phyloP scores from a whole-genome alignment of 257 asterid genomes.

The Lavandula angustifolia region DNA sequence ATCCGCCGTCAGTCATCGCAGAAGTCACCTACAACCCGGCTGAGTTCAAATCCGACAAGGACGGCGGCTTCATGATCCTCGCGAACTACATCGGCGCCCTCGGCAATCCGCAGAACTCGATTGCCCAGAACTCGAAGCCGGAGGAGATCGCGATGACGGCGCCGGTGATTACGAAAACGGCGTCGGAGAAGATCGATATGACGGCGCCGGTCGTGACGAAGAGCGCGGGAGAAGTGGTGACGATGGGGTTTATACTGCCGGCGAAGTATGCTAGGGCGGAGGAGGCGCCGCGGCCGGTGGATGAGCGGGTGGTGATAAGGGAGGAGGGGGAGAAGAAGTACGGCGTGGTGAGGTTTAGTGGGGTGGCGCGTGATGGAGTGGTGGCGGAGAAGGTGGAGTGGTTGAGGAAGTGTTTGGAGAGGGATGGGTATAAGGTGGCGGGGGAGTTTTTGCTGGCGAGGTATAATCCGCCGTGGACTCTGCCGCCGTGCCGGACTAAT shows the following conservation, averaged over 20 bases:
- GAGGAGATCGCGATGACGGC: conserved; percentile 78
- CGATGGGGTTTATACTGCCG: conserved; percentile 84
- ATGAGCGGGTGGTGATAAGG: conserved; percentile 69
- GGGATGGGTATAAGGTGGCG: conserved; percentile 63
- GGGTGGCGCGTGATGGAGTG: conserved; percentile 61
- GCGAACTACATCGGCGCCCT: conserved; percentile 81
- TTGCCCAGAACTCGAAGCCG: conserved; percentile 66
- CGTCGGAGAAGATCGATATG: conserved; percentile 67
- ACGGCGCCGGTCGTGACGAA: conserved; percentile 83
- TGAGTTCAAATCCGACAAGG: conserved; percentile 61
- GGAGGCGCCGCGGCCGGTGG: conserved; percentile 88
- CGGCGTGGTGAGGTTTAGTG: conserved; percentile 78
- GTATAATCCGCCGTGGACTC: conserved; percentile 92
- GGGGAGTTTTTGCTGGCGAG: conserved; percentile 85
- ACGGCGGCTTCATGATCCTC: conserved; percentile 75
- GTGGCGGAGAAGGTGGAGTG: conserved; percentile 69
- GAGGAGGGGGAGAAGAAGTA: conserved; percentile 84
- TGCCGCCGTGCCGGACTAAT: conserved; percentile 78
- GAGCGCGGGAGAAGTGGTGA: conserved; percentile 51
- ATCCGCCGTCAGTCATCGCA: conserved; percentile 69
- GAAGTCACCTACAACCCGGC: conserved; percentile 76
- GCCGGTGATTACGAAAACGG: conserved; percentile 71
- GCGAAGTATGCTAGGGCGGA: conserved; percentile 59
- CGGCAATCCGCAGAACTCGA: conserved; percentile 71
- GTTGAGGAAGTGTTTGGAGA: conserved; percentile 59